Conservation (phyloP, 2,329 filamentous ascomycete species). For the Colletotrichum navitas region DNA sequence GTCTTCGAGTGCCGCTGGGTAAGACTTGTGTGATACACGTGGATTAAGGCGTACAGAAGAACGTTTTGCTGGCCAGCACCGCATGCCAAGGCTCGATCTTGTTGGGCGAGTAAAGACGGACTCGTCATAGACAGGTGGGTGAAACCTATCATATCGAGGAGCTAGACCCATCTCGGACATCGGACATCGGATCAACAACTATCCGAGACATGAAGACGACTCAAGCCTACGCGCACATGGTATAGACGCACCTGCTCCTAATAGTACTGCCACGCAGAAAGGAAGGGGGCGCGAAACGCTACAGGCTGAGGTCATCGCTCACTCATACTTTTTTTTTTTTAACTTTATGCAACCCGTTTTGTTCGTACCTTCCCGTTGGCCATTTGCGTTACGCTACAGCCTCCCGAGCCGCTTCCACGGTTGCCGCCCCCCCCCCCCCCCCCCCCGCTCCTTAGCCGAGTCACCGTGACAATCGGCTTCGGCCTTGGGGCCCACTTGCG, state of each 20-base stretch:
- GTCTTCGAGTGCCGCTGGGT: neutral
- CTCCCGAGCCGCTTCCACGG: neutral
- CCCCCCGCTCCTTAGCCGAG: constrained; percentile 1
- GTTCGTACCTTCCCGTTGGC: neutral
- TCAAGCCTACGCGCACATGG: constrained; percentile 3
- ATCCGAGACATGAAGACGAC: constrained; percentile 40
- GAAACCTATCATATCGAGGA: neutral
- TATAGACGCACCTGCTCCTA: constrained; percentile 5
- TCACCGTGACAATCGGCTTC: constrained; percentile 16
- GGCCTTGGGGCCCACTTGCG: constrained; percentile 31
- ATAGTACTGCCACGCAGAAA: neutral
- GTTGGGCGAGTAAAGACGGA: constrained; percentile 21
- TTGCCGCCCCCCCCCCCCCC: too few relatives aligned
- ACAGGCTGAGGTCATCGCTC: neutral
- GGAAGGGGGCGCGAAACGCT: neutral
- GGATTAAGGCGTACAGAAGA: neutral
- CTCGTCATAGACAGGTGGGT: constrained; percentile 19
- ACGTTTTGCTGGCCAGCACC: neutral
- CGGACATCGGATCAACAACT: constrained; percentile 47
- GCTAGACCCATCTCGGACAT: constrained; percentile 36
- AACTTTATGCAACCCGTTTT: neutral
- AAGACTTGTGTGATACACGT: constrained; percentile 15
- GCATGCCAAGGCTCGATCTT: neutral
- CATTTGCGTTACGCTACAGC: constrained; percentile 5
- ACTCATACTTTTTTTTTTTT: neutral